phyloP scores from a whole-genome alignment of 176 grass and related monocot species.

The Ensete glaucum region DNA sequence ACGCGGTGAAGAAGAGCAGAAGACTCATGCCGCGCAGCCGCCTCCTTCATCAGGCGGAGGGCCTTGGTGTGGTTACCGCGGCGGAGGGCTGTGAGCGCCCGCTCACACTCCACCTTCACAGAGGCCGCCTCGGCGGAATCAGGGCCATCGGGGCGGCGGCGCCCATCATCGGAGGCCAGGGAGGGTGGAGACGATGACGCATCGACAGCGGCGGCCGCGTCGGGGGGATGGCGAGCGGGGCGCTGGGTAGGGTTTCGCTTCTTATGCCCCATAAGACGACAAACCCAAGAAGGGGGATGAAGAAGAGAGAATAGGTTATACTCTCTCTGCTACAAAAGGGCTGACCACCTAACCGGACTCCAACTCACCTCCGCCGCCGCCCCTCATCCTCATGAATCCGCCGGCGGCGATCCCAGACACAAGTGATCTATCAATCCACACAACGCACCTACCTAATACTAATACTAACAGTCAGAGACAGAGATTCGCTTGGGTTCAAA shows the following conservation, averaged over 20 bases:
- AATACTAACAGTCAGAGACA: too few species aligned
- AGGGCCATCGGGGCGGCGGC: neutral
- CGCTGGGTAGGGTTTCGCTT: conserved; percentile 66
- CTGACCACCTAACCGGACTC: neutral
- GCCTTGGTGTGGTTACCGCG: conserved; percentile 56
- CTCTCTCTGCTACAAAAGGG: neutral
- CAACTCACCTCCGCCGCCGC: neutral
- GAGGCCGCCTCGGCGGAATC: neutral
- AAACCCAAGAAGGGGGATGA: neutral
- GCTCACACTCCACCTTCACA: conserved; percentile 55
- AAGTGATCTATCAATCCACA: neutral
- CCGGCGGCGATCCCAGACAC: neutral
- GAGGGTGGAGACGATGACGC: neutral
- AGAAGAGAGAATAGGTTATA: conserved; percentile 20
- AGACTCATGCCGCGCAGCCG: conserved; percentile 31
- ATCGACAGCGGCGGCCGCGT: neutral
- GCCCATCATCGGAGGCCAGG: neutral
- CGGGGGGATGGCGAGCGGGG: neutral
- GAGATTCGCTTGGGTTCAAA: too few species aligned
- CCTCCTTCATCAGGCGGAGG: conserved; percentile 56
- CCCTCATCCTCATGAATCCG: neutral
- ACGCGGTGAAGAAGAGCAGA: conserved; percentile 60
- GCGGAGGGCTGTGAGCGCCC: conserved; percentile 43
- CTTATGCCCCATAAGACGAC: conserved; percentile 49
- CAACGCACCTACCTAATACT: too few species aligned